Conservation (phyloP, 2,329 filamentous ascomycete species). For the Sporothrix curviconia region DNA sequence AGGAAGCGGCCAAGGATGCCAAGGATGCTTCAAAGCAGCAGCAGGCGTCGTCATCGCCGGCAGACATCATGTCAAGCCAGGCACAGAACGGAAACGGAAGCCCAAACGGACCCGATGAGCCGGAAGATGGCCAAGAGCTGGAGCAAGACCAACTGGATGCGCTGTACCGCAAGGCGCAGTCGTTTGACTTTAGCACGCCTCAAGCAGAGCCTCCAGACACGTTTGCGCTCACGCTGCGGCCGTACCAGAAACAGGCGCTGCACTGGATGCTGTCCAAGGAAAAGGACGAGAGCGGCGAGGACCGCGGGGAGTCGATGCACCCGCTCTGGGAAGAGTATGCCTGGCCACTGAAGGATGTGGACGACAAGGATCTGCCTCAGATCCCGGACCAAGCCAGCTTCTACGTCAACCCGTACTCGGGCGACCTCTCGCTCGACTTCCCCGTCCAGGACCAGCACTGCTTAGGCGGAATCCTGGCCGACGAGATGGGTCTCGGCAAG, state of each 20-base stretch:
- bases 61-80: neutral
- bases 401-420: slow-evolving; percentile 95
- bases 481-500: slow-evolving; percentile 97
- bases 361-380: slow-evolving; percentile 66
- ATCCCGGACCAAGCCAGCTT: slow-evolving; percentile 66
- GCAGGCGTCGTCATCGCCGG: neutral
- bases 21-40: neutral
- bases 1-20: slow-evolving; percentile 37
- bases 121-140: slow-evolving; percentile 81
- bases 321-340: slow-evolving; percentile 93
- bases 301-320: slow-evolving; percentile 72
- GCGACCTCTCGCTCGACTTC: slow-evolving; percentile 85
- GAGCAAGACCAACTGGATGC: slow-evolving; percentile 94
- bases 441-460: slow-evolving; percentile 92
- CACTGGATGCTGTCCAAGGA: slow-evolving; percentile 97
- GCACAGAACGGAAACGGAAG: too few relatives aligned
- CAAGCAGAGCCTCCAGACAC: slow-evolving; percentile 75
- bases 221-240: slow-evolving; percentile 76
- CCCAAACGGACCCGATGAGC: slow-evolving; percentile 52
- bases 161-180: slow-evolving; percentile 91
- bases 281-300: slow-evolving; percentile 58
- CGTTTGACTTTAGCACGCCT: slow-evolving; percentile 90
- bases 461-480: slow-evolving; percentile 83
- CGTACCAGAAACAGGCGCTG: slow-evolving; percentile 91
- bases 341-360: slow-evolving; percentile 82